A percentile compares a stretch with the other conserved stretches of the same genome.
phyloP scores from a whole-genome alignment of 1,139 yeast species.

The Torulaspora globosa region DNA sequence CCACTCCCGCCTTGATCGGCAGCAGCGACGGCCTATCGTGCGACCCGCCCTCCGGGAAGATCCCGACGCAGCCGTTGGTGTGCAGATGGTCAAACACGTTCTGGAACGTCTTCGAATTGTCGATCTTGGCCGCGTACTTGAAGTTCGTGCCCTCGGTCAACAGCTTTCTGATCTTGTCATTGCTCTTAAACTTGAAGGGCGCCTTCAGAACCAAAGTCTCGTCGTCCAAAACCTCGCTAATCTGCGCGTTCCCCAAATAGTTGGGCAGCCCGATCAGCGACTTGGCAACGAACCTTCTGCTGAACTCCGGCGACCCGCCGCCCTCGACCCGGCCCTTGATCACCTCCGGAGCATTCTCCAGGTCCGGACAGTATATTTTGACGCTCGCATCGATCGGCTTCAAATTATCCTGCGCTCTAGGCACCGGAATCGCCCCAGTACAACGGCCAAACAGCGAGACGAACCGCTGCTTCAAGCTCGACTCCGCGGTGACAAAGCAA shows the following conservation, averaged over 20 bases:
- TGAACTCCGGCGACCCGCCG: slow-evolving; percentile 36
- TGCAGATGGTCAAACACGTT: slow-evolving; percentile 61
- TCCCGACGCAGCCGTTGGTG: slow-evolving; percentile 55
- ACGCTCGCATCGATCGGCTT: slow-evolving; percentile 43
- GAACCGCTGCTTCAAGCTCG: slow-evolving; percentile 49
- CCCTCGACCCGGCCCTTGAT: slow-evolving; percentile 25
- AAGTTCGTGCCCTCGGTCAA: slow-evolving; percentile 48
- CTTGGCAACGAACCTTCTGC: slow-evolving; percentile 41
- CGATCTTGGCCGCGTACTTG: slow-evolving; percentile 60
- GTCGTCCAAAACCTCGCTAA: slow-evolving; percentile 51
- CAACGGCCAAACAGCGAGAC: slow-evolving; percentile 56
- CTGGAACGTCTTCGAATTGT: slow-evolving; percentile 56
- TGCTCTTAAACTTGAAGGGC: slow-evolving; percentile 43
- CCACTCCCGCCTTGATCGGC: slow-evolving; percentile 77
- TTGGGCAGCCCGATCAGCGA: slow-evolving; percentile 62
- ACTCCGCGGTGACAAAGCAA: slow-evolving; percentile 62
- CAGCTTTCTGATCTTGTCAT: slow-evolving; percentile 38
- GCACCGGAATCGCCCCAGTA: slow-evolving; percentile 67
- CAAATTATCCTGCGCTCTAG: slow-evolving; percentile 66
- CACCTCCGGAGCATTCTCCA: slow-evolving; percentile 37
- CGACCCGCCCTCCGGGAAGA: slow-evolving; percentile 58
- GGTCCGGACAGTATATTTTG: slow-evolving; percentile 42
- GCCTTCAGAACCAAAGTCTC: slow-evolving; percentile 47
- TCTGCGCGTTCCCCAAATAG: slow-evolving; percentile 55
- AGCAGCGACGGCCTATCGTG: slow-evolving; percentile 71